These are phyloP conservation scores for Xylaria palmicola DNA, from an alignment of 495 filamentous ascomycete genomes.

Conservation along the genomic window DNA sequence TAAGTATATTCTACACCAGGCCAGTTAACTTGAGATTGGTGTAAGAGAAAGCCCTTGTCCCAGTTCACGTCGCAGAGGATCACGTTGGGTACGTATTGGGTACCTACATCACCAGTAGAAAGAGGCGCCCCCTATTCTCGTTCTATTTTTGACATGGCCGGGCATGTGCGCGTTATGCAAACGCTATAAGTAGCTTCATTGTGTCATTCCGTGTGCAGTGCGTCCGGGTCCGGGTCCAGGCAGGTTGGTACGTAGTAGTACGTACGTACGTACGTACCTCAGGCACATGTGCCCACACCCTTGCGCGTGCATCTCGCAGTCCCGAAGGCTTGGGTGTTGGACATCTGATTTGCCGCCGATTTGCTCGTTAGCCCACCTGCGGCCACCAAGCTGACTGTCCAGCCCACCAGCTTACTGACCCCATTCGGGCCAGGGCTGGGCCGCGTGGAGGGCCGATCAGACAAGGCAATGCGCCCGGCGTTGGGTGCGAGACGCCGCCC, in stretches of 20 bases:
- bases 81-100: too few species aligned
- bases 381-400: not conserved
- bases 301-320: constrained; percentile 10
- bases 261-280: not conserved
- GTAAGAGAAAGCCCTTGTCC: too few species aligned
- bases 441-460: not conserved
- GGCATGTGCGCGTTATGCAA: too few species aligned
- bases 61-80: too few species aligned
- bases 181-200: not conserved
- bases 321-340: constrained; percentile 17
- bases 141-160: constrained; percentile 4
- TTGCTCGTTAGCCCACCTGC: constrained; percentile 9
- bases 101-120: not conserved
- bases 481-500: not conserved
- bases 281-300: constrained; percentile 7
- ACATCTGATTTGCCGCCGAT: too few species aligned
- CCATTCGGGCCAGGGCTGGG: not conserved
- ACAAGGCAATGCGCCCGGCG: not conserved
- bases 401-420: not conserved
- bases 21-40: too few species aligned
- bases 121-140: not conserved
- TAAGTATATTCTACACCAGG: too few species aligned
- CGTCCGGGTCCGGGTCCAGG: not conserved
- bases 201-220: constrained; percentile 1
- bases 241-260: too few species aligned